Evolutionary conservation across 2,329 filamentous ascomycete species (phyloP), one percentile per base, ranked within the genome.

Genomic region (Microdochium trichocladiopsis): DNA sequence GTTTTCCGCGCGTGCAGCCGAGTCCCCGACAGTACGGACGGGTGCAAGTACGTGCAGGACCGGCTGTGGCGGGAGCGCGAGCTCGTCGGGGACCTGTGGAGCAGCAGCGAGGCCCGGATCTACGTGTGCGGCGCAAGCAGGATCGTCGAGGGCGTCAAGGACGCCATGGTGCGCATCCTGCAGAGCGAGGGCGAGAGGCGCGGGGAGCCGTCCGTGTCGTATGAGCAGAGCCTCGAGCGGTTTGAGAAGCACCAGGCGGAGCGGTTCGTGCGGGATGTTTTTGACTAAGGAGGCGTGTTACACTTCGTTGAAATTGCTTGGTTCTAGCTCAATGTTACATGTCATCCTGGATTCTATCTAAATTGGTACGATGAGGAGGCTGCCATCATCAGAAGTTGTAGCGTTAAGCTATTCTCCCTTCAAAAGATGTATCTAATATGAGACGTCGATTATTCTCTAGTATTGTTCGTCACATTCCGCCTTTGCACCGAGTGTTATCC

Each of bases 111-210:
- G 3, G 75, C 83, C 0, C 78, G 78, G 60, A 67, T 86, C 0
- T 89, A 80, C 59, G 77, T 88, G 2, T 90, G 86, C 62, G 86
- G 86, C 3, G 81, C 79, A 45, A 69, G 72, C 4, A 69, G 68
- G 14, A 69, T 83, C 1, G 77, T 75, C 18, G 71, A 74, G 50
- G 77, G 68, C 0, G 69, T 82, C 16, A 69, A 70, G 33, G 62
- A 66, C 25, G 63, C 63, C 1, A 63, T 64, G 5, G 68, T 69
- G 3, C 63, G 68, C 8, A 63, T 69, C 31, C 67, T 75, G 16
- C 62, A 62, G 12, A 56, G 69, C n/a, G 59, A 65, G 47, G 56
- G 52, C 25, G 52, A 60, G 25, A 50, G 57, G 8, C 6, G 33
- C 14, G 33, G 33, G 6, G 33, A 37, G 14, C 4, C 33, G 33